Evolutionary conservation across 805 yeast genomes (phyloP).

Genomic region (Yarrowia osloensis): DNA sequence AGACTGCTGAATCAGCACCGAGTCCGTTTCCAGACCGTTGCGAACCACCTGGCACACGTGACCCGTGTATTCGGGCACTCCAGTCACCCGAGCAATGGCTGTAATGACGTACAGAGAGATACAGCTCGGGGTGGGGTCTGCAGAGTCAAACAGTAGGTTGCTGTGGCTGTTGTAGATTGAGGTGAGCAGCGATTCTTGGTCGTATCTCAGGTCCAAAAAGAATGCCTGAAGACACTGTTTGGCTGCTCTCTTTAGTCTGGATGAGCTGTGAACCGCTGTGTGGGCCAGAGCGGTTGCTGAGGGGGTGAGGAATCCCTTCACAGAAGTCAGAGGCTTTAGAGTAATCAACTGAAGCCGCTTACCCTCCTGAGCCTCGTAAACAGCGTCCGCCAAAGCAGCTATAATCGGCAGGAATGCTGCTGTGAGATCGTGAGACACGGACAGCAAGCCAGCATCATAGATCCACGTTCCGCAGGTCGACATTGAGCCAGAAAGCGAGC

Average conservation of each 20-base stretch:
- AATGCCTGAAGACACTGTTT: conserved; percentile 19
- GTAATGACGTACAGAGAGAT: conserved; percentile 17
- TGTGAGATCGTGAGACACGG: not conserved
- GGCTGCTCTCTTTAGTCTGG: conserved; percentile 5
- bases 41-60: conserved; percentile 16
- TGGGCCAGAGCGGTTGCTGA: not conserved
- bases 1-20: not conserved
- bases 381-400: not conserved
- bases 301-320: not conserved
- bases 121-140: not conserved
- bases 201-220: not conserved
- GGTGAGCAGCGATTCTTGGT: not conserved
- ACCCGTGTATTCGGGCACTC: not conserved
- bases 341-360: not conserved
- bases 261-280: not conserved
- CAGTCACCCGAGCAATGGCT: conserved; percentile 12
- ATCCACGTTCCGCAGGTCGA: conserved; percentile 23
- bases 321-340: not conserved
- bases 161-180: not conserved
- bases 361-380: conserved; percentile 4
- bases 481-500: not conserved
- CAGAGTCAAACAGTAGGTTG: conserved; percentile 13
- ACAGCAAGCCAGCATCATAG: not conserved
- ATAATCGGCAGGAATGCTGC: not conserved
- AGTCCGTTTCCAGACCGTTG: conserved; percentile 9